Base-by-base conservation (phyloP, 2,329 filamentous ascomycete species). In the Huntiella bhutanensis region DNA sequence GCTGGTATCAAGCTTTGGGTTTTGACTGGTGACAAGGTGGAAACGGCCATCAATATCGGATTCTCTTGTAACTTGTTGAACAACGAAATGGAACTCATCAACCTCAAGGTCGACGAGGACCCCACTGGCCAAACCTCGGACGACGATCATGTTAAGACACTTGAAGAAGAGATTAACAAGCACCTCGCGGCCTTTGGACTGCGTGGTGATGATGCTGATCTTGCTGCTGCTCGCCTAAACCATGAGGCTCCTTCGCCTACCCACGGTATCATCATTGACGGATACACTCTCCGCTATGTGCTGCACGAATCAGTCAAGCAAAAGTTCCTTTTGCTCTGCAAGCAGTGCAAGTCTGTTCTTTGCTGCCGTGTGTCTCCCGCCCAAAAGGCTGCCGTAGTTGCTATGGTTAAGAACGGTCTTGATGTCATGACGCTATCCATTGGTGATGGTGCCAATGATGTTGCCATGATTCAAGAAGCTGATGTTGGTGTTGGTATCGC, bases 1-100 rank as follows among this genome's bases (percentile, higher is more conserved):
- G 91, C 91, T 46, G 92, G 92, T 59, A 95, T 98, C 63, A 98
- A 98, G 63, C 74, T 98, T 5, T 98, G 91, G 91, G 91, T 98
- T 46, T 67, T 98, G 53, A 98, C 91, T 12, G 91, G 92, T 52
- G 91, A 98, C 69, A 98, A 96, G 63, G 88, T 96, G 32, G 91
- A 98, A 64, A 98, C 91, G 17, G 91, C 92, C 49, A 98, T 98
- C 75, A 98, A 98, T 64, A 98, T 98, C 58, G 91, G 91, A 2
- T 98, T 96, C 63, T 98, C 92, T 8, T 98, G 92, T 67, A 98
- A 98, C 55, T 70, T 98, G 32, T 73, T 98, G 47, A 86, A 88
- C 63, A 98, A 95, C 61, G 84, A 94, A 54, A 95, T 98, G 91
- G 91, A 98, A 54, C 67, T 98, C 51, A 82, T 98, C 52, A 76